A percentile compares a stretch with the other conserved stretches of the same genome.
Evolutionary conservation across 2,329 filamentous ascomycete species (phyloP).

Genomic region (Rasamsonia emersonii): DNA sequence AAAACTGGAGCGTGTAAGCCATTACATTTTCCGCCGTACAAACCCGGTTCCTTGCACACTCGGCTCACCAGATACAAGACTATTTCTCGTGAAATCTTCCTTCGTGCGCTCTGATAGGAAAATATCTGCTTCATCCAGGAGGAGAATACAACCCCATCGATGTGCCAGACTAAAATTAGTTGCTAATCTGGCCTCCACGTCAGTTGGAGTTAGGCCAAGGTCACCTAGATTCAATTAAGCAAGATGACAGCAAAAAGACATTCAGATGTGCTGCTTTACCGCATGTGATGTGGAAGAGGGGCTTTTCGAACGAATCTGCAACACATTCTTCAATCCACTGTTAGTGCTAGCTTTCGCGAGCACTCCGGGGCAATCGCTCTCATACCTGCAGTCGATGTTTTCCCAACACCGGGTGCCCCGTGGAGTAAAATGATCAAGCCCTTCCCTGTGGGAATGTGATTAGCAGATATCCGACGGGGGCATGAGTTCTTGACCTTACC

Average conservation of each 20-base stretch:
- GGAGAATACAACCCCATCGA: conserved; percentile 30
- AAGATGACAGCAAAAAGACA: no score
- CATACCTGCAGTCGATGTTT: conserved; percentile 12
- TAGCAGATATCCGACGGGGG: no score
- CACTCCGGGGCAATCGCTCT: background rate
- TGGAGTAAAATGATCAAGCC: conserved; percentile 20
- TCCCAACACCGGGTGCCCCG: conserved; percentile 15
- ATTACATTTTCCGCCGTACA: conserved; percentile 15
- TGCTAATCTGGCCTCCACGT: conserved; percentile 20
- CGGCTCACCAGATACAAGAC: conserved; percentile 28
- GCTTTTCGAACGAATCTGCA: conserved; percentile 11
- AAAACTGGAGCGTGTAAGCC: conserved; percentile 29
- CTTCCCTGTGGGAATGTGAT: no score
- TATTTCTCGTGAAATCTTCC: conserved; percentile 31
- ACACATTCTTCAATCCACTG: conserved; percentile 10
- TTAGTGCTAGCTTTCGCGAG: background rate
- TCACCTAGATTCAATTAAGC: conserved; percentile 26
- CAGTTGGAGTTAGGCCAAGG: conserved; percentile 36
- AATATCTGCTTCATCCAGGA: conserved; percentile 38
- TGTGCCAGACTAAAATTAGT: conserved; percentile 18
- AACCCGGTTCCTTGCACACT: background rate
- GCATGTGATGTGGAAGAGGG: conserved; percentile 17
- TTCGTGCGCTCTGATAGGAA: conserved; percentile 31
- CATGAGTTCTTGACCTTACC: conserved; percentile 20
- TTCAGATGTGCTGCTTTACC: conserved; percentile 24